phyloP scores from a whole-genome alignment of 192 early-diverging fungal species.

The Dissophora globulifera region DNA sequence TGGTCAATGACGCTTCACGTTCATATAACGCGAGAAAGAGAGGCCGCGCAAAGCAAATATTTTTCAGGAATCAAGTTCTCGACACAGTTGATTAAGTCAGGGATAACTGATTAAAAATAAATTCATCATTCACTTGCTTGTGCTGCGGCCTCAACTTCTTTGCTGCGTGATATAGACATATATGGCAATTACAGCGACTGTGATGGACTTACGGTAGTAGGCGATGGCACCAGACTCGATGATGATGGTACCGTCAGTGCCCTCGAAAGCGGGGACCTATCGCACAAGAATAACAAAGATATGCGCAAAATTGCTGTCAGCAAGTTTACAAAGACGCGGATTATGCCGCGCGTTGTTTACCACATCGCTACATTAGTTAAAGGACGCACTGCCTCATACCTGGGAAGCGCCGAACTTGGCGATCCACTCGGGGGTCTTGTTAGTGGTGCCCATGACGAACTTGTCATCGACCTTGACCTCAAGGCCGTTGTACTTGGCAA shows the following conservation, averaged over 20 bases:
- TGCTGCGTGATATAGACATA: neutral
- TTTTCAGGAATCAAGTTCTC: constrained; percentile 55
- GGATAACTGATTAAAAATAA: constrained; percentile 62
- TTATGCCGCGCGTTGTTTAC: too few relatives aligned
- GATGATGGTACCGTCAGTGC: constrained; percentile 77
- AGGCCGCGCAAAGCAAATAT: neutral
- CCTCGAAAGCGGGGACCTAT: constrained; percentile 86
- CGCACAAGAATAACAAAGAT: neutral
- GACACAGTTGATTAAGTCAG: constrained; percentile 59
- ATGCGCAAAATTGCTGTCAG: neutral
- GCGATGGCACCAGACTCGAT: constrained; percentile 91
- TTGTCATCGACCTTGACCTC: constrained; percentile 71
- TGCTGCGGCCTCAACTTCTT: neutral
- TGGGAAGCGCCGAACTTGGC: constrained; percentile 95
- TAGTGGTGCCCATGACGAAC: constrained; percentile 76
- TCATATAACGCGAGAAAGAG: neutral
- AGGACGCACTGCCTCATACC: constrained; percentile 10
- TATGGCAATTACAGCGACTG: neutral
- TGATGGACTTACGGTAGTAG: constrained; percentile 78
- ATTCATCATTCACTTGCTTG: constrained; percentile 54
- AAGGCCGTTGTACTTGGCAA: constrained; percentile 81
- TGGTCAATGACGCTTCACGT: too few relatives aligned
- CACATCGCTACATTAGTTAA: too few relatives aligned
- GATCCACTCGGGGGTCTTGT: constrained; percentile 84
- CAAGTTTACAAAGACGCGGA: too few relatives aligned